Evolutionary conservation across 2,329 filamentous ascomycete species (phyloP).

Genomic region (Aureobasidium sp.): DNA sequence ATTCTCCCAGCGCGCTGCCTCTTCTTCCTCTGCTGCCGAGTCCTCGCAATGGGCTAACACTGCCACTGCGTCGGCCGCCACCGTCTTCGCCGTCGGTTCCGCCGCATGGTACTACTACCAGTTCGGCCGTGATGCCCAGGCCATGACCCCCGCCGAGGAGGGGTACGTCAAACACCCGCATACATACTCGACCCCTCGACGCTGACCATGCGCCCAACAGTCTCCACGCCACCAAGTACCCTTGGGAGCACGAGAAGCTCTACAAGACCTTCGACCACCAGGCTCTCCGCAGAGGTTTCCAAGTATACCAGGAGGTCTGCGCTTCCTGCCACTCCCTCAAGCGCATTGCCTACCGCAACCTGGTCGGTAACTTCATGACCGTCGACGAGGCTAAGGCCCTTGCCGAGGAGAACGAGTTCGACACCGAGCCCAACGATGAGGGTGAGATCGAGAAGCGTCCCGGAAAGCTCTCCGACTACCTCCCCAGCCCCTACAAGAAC

Average conservation of each 20-base stretch:
- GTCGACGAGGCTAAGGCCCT: slow-evolving; percentile 96
- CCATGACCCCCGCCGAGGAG: slow-evolving; percentile 91
- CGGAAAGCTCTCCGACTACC: slow-evolving; percentile 97
- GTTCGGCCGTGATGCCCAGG: slow-evolving; percentile 80
- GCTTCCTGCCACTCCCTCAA: slow-evolving; percentile 93
- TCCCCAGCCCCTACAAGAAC: slow-evolving; percentile 94
- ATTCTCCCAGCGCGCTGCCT: slow-evolving; percentile 53
- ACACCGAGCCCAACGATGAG: slow-evolving; percentile 94
- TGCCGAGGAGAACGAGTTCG: slow-evolving; percentile 98
- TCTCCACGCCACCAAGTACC: slow-evolving; percentile 85
- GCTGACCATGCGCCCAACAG: slow-evolving; percentile 43
- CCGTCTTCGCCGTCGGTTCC: slow-evolving; percentile 77
- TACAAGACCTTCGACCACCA: slow-evolving; percentile 95
- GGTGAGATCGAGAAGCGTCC: slow-evolving; percentile 97
- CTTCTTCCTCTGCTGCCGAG: slow-evolving; percentile 60
- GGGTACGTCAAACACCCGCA: slow-evolving; percentile 61
- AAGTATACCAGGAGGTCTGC: slow-evolving; percentile 98
- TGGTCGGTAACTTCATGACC: slow-evolving; percentile 88
- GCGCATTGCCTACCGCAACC: slow-evolving; percentile 85
- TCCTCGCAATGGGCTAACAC: slow-evolving; percentile 75
- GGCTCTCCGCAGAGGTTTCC: slow-evolving; percentile 97
- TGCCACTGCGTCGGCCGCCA: slow-evolving; percentile 78
- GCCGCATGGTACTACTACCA: slow-evolving; percentile 97
- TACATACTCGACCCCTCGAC: neutral
- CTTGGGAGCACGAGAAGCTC: slow-evolving; percentile 90